Base-by-base conservation (phyloP, 2,329 filamentous ascomycete genomes). In the Stagonosporopsis rhizophila region DNA sequence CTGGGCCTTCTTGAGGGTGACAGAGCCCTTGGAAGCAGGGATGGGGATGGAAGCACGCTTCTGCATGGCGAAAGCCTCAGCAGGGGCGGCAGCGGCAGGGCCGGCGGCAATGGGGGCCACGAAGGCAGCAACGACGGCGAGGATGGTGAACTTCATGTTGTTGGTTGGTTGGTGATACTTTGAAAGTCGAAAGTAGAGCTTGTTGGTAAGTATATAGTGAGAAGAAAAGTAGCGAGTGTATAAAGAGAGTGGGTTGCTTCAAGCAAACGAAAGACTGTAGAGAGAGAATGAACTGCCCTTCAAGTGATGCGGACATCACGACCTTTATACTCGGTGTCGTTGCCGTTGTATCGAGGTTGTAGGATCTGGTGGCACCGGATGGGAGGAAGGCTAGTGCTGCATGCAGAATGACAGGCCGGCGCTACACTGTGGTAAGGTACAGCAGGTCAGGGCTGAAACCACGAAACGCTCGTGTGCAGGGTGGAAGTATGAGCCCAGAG, bases 61-160 rank as follows among this genome's bases (percentile, higher is more conserved):
- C 56, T 49, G 47, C 44, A 73, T 58, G 45, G 59, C 60, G 59
- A 67, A 71, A 52, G 67, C 62, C 51, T 64, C 65, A 54, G 41
- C 49, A 28, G 70, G 67, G 32, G 67, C 35, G 44, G 54, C 25
- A 37, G 56, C 62, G 28, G 69, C 65, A 44, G 71, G 70, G 49
- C 62, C 60, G 28, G 73, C 74, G 32, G 69, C 60, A 48, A 69
- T 65, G 44, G 68, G 58, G 48, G 66, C 65, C 35, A 59, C 68
- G 49, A 74, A 59, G 55, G 67, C 70, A 44, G 69, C 51, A 40
- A 71, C 58, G 52, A 69, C 56, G 44, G 70, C 67, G 39, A 62
- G 30, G 47, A 66, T 51, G 48, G 66, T 65, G 68, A 66, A 72
- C 68, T 75, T 68, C 72, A 75, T 75, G 56, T 62, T 73, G 69